phyloP scores from a whole-genome alignment of 176 grass and related monocot genomes.

The Phoenix roebelenii region DNA sequence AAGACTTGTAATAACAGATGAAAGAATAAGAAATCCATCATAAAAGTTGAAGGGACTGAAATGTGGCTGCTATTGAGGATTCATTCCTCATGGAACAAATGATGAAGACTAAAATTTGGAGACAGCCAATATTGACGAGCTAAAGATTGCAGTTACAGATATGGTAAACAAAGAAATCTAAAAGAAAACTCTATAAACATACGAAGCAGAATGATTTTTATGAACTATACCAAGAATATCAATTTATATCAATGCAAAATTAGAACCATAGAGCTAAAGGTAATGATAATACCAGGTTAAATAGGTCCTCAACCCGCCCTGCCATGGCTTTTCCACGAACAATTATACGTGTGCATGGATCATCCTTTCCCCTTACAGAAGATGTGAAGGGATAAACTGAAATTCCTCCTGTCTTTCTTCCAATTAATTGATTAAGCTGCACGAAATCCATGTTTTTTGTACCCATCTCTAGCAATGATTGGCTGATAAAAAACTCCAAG shows the following conservation, averaged over 20 bases:
- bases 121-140: too few species aligned
- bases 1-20: not conserved
- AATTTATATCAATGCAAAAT: too few species aligned
- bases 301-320: slow-evolving; percentile 66
- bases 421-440: slow-evolving; percentile 95
- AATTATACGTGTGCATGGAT: slow-evolving; percentile 77
- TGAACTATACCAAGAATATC: too few species aligned
- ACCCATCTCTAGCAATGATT: slow-evolving; percentile 98
- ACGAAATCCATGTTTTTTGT: slow-evolving; percentile 99
- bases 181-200: too few species aligned
- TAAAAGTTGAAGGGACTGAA: not conserved
- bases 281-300: slow-evolving; percentile 67
- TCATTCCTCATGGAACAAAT: not conserved
- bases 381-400: slow-evolving; percentile 98
- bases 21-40: not conserved
- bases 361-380: slow-evolving; percentile 61
- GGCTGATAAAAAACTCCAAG: slow-evolving; percentile 41
- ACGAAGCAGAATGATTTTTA: too few species aligned
- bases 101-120: not conserved
- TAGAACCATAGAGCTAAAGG: slow-evolving; percentile 3
- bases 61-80: not conserved
- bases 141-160: too few species aligned
- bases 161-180: too few species aligned
- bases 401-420: slow-evolving; percentile 98
- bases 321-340: slow-evolving; percentile 89